Conservation (phyloP, 176 grass and related monocot species). For the sorghum (Sorghum bicolor) region DNA sequence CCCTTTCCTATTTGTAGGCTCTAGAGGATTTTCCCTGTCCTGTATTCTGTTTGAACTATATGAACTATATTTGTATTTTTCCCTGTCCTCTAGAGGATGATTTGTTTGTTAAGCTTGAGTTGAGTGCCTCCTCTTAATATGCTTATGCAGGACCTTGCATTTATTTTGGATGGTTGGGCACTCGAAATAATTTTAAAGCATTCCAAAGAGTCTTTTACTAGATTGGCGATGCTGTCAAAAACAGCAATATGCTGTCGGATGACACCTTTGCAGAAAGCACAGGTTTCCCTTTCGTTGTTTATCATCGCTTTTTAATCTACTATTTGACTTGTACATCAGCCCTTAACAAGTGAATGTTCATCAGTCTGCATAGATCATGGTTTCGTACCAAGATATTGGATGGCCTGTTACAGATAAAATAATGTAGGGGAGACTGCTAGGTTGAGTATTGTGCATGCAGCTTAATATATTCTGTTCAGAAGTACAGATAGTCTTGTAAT, state of each 20-base stretch:
- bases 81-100: neutral
- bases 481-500: neutral
- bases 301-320: neutral
- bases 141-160: conserved; percentile 65
- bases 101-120: conserved; percentile 13
- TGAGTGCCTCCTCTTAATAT: conserved; percentile 22
- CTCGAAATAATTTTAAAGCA: conserved; percentile 87
- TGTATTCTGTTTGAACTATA: conserved; percentile 1
- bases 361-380: neutral
- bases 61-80: conserved; percentile 4
- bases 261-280: conserved; percentile 92
- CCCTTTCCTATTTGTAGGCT: neutral
- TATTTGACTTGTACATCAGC: neutral
- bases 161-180: conserved; percentile 89
- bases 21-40: neutral
- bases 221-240: conserved; percentile 66
- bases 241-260: conserved; percentile 88
- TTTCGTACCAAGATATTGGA: conserved; percentile 1
- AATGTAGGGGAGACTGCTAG: neutral
- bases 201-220: conserved; percentile 75
- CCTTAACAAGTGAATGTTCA: neutral
- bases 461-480: conserved; percentile 9
- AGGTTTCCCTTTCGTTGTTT: conserved; percentile 44
- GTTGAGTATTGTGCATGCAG: neutral
- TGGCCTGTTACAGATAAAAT: neutral